A percentile compares a stretch with the other conserved stretches of the same genome.
phyloP scores from a whole-genome alignment of 805 yeast species.

The Metschnikowia cubensis region DNA sequence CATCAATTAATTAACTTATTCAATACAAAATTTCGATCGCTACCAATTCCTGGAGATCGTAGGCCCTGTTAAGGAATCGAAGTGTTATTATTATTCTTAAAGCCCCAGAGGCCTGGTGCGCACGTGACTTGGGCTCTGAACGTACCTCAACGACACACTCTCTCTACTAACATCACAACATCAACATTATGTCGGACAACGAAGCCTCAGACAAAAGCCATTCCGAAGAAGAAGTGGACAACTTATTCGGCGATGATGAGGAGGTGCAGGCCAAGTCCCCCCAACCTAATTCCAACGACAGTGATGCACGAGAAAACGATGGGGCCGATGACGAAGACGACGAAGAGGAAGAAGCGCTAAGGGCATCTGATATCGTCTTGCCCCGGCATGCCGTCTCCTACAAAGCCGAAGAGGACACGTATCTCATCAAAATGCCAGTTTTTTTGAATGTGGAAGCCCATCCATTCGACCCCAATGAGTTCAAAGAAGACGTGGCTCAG shows the following conservation, averaged over 20 bases:
- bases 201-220: conserved; percentile 18
- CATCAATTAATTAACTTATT: conserved; percentile 1
- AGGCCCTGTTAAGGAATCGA: no score
- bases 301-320: conserved; percentile 22
- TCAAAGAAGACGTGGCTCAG: conserved; percentile 46
- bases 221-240: conserved; percentile 27
- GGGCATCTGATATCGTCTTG: conserved; percentile 33
- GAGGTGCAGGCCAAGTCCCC: conserved; percentile 12
- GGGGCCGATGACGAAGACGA: conserved; percentile 27
- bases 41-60: background rate
- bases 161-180: background rate
- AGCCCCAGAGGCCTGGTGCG: background rate
- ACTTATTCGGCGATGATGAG: conserved; percentile 33
- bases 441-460: conserved; percentile 78
- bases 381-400: conserved; percentile 49
- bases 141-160: background rate
- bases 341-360: conserved; percentile 32
- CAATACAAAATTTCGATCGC: background rate
- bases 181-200: conserved; percentile 25
- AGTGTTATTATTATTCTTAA: no score
- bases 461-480: conserved; percentile 77
- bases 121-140: conserved; percentile 10
- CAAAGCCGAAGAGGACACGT: conserved; percentile 34
- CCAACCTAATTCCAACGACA: conserved; percentile 12
- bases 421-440: conserved; percentile 69